phyloP scores from a whole-genome alignment of 495 filamentous ascomycete genomes.

The Geoglossum glabrum region DNA sequence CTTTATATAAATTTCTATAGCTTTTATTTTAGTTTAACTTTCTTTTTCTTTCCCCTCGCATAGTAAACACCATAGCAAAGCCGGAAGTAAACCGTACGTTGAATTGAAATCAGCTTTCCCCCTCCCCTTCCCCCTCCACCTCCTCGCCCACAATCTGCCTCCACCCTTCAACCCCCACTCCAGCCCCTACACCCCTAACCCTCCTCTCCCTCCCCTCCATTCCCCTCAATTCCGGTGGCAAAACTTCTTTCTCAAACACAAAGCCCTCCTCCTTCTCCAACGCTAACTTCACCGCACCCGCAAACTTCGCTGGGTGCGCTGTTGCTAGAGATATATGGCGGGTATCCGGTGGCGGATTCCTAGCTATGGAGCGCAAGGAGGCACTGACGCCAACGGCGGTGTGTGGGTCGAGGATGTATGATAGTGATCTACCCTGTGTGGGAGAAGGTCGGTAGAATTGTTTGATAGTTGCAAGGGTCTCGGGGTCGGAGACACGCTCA shows the following conservation, averaged over 20 bases:
- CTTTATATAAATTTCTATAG: too few relatives aligned
- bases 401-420: constrained; percentile 83
- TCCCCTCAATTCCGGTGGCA: constrained; percentile 60
- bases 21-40: too few relatives aligned
- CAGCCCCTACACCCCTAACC: constrained; percentile 31
- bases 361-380: constrained; percentile 39
- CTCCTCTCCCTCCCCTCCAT: constrained; percentile 44
- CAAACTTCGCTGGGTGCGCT: constrained; percentile 88
- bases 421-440: too few relatives aligned
- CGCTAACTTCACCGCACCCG: constrained; percentile 53
- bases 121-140: constrained; percentile 20
- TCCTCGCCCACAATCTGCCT: constrained; percentile 34
- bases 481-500: constrained; percentile 58
- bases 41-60: too few relatives aligned
- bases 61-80: too few relatives aligned
- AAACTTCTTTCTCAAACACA: constrained; percentile 45
- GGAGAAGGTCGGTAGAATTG: constrained; percentile 31
- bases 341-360: constrained; percentile 21
- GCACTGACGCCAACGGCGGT: constrained; percentile 69
- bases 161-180: constrained; percentile 31
- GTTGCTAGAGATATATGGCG: constrained; percentile 69
- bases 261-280: constrained; percentile 46
- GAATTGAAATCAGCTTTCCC: too few relatives aligned
- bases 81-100: too few relatives aligned
- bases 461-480: constrained; percentile 59